Base-by-base conservation (phyloP, 768 basidiomycete species). In the Phylloporus rhodoxanthus region DNA sequence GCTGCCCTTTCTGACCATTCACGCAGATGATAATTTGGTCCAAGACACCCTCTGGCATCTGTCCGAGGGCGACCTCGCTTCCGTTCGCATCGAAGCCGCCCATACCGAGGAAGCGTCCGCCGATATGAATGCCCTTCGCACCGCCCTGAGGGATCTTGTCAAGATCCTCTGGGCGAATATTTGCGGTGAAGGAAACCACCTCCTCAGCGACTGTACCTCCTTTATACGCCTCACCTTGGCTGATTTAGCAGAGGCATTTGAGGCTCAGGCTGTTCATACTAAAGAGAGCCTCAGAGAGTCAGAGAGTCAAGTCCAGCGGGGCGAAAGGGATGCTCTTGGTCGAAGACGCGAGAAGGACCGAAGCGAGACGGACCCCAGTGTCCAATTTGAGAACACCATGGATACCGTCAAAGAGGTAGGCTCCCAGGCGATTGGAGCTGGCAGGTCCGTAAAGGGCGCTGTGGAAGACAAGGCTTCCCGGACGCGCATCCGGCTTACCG, bases 1-100 rank as follows among this genome's bases (percentile, higher is more conserved):
- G 15, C 37, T 17, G 20, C 1, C 17, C 3, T 25, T 5, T 17
- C 28, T 52, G 44, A 57, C 50, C 23, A 3, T 19, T 4, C 41
- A 37, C 36, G 13, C 46, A 87, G 85, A 72, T 48, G 85, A 86
- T 52, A 76, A 85, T 51, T 50, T 81, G 39, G 60, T 87, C 2
- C 86, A 89, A 58, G 69, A 82, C 51, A 78, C 80, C 5, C 64
- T 86, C 32, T 87, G 79, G 77, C 80, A 85, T 56, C 67, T 88
- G 28, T 70, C 74, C 4, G 70, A 81, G 55, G 77, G 76, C 20
- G 80, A 86, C 50, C 48, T 80, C 30, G 61, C 69, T 14, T 59
- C 66, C 1, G 70, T 75, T 4, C 60, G 65, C 4, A 60, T 76
- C 26, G 55, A 65, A n/a, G 53, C 63, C 17, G 51, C 69, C 23